These are phyloP conservation scores for Penicillium maclennaniae DNA, from an alignment of 495 filamentous ascomycete genomes.

Conservation along the genomic window DNA sequence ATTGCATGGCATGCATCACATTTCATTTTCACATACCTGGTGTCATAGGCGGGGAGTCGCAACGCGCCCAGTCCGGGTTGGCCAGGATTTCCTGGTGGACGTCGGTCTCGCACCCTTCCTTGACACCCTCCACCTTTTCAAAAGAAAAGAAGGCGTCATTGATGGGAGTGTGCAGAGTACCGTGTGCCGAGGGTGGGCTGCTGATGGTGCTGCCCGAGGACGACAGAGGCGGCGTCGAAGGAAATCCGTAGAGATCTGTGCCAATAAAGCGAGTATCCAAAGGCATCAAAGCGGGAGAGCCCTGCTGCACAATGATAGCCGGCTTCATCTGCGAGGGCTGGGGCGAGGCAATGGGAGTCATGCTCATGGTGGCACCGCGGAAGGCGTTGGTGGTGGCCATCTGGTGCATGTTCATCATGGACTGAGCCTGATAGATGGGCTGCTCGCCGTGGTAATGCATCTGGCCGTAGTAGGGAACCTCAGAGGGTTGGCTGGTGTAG, in stretches of 20 bases:
- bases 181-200: constrained; percentile 77
- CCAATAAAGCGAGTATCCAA: constrained; percentile 74
- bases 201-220: constrained; percentile 77
- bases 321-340: constrained; percentile 73
- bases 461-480: constrained; percentile 47
- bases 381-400: constrained; percentile 61
- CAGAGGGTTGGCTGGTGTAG: constrained; percentile 70
- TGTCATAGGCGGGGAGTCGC: constrained; percentile 80
- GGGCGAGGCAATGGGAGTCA: constrained; percentile 77
- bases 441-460: constrained; percentile 43
- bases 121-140: constrained; percentile 73
- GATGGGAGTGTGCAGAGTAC: constrained; percentile 75
- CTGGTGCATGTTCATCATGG: constrained; percentile 71
- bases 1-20: constrained; percentile 1
- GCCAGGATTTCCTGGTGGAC: constrained; percentile 73
- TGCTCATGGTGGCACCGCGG: constrained; percentile 45
- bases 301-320: constrained; percentile 65
- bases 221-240: constrained; percentile 85
- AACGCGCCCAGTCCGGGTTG: constrained; percentile 69
- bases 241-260: constrained; percentile 68
- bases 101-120: constrained; percentile 75
- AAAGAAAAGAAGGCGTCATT: constrained; percentile 73
- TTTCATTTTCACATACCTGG: constrained; percentile 67
- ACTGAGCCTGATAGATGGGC: constrained; percentile 33
- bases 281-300: constrained; percentile 66